Base-by-base conservation (phyloP, 2,329 filamentous ascomycete species). In the Monosporascus ibericus region DNA sequence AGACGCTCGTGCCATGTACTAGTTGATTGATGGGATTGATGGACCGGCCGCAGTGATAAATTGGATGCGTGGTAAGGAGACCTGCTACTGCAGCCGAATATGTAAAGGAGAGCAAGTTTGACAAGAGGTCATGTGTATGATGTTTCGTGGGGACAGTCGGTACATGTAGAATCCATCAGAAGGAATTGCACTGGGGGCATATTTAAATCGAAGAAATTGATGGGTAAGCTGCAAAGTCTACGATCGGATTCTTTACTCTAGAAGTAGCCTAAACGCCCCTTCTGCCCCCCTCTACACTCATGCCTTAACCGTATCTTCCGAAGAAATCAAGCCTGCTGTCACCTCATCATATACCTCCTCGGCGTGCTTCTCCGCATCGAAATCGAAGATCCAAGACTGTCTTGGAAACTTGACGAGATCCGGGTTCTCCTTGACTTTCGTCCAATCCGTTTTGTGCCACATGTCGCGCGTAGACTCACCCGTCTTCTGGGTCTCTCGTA, bases 401-500 rank as follows among this genome's bases (percentile, higher is more conserved):
- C 76, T 68, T 6, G 73, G 75, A 47, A 80, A 67, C 40, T 73
- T 70, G 48, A 79, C 75, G 38, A 70, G 72, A 52, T 72, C 66
- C 0, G 76, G 75, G 47, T 78, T 71, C 55, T 75, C 64, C 52
- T 72, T 73, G 34, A 77, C 75, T 53, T 73, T 73, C 22, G 63
- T 67, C 75, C 75, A 81, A 58, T 78, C 75, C 5, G 76, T 76
- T 63, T 77, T 79, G 58, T 81, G 78, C 78, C 78, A 81, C 67
- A 71, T 72, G 55, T 79, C 75, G 27, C 76, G 69, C 0, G 76
- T 77, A 6, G 68, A 70, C 58, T 78, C 75, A 4, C 76, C 77
- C 0, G 74, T 79, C 63, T 78, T 78, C 64, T 79, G 76, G 7
- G 75, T 72, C 1, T 63, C 63, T 15, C 68, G 66, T 20, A 79